Percentiles rank a stretch among this genome's conserved stretches.
phyloP scores from a whole-genome alignment of 2,329 filamentous ascomycete genomes.

The Microdochium paspali region DNA sequence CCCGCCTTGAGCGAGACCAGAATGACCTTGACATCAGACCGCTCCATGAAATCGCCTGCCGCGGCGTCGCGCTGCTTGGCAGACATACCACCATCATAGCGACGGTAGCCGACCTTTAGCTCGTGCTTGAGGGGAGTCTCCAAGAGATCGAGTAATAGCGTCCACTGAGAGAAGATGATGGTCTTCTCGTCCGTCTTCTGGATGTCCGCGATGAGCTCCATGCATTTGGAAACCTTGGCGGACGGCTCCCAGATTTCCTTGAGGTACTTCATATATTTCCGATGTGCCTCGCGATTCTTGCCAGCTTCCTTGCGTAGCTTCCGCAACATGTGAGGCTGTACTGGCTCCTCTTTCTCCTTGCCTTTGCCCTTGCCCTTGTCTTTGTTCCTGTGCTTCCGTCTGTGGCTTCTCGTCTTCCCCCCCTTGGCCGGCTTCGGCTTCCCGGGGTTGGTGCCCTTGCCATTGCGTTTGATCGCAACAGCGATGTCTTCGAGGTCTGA shows the following conservation, averaged over 20 bases:
- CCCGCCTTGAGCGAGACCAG: constrained; percentile 72
- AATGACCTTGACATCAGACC: constrained; percentile 55
- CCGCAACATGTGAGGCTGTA: constrained; percentile 24
- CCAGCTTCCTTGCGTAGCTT: constrained; percentile 55
- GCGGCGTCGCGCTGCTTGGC: constrained; percentile 56
- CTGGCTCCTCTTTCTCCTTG: constrained; percentile 30
- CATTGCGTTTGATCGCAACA: constrained; percentile 10
- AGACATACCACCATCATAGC: constrained; percentile 72
- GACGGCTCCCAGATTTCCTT: constrained; percentile 63
- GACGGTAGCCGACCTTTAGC: constrained; percentile 45
- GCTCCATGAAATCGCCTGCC: constrained; percentile 55
- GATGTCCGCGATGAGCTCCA: constrained; percentile 50
- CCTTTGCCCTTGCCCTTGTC: constrained; percentile 28
- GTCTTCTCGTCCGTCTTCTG: constrained; percentile 56
- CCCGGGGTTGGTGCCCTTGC: too few species aligned
- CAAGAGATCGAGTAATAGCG: constrained; percentile 66
- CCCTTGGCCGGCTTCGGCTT: constrained; percentile 15
- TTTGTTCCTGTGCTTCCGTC: not conserved
- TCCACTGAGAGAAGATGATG: constrained; percentile 77
- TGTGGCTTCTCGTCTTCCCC: constrained; percentile 25
- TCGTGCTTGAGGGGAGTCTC: constrained; percentile 58
- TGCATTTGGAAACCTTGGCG: constrained; percentile 62
- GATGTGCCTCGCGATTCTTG: constrained; percentile 55
- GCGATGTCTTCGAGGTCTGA: constrained; percentile 9
- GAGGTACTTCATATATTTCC: constrained; percentile 60